Percentiles rank a stretch among this genome's conserved stretches.
Evolutionary conservation across 345 rosid species (phyloP).

Genomic region (Clarkia xantiana): DNA sequence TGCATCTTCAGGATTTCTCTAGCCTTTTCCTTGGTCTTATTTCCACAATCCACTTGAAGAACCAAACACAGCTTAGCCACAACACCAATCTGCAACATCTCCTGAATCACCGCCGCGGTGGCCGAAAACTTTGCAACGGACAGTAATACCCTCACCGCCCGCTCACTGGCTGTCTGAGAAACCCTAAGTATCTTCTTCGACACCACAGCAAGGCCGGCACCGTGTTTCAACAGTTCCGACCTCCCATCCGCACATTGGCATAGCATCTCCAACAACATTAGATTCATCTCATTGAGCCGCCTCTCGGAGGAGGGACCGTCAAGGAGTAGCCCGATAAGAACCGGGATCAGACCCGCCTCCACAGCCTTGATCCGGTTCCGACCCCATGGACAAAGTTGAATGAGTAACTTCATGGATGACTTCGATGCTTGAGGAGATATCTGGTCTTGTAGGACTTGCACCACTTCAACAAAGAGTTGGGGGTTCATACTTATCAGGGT

Average conservation of each 20-base stretch:
- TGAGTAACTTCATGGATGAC: constrained; percentile 25
- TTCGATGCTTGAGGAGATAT: constrained; percentile 38
- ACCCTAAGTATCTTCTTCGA: constrained; percentile 32
- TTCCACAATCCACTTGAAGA: constrained; percentile 20
- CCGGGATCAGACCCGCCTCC: constrained; percentile 20
- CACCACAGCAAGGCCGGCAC: constrained; percentile 25
- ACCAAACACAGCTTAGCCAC: constrained; percentile 29
- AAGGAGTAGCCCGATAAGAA: constrained; percentile 35
- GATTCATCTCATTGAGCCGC: constrained; percentile 25
- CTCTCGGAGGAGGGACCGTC: constrained; percentile 14
- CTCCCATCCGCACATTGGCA: constrained; percentile 36
- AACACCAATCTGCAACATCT: constrained; percentile 30
- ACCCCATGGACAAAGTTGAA: constrained; percentile 40
- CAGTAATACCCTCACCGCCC: constrained; percentile 25
- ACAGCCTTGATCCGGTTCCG: constrained; percentile 44
- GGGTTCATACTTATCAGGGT: constrained; percentile 15
- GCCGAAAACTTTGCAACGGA: constrained; percentile 22
- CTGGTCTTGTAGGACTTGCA: constrained; percentile 25
- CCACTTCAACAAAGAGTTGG: constrained; percentile 23
- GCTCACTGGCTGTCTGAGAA: constrained; percentile 24
- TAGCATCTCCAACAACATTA: constrained; percentile 22
- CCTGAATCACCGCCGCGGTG: constrained; percentile 19
- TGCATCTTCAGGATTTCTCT: constrained; percentile 29
- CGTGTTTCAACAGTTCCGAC: constrained; percentile 20
- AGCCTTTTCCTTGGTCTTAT: constrained; percentile 24